Evolutionary conservation across 2,329 filamentous ascomycete species (phyloP).

Genomic region (Knoxdaviesia capensis): DNA sequence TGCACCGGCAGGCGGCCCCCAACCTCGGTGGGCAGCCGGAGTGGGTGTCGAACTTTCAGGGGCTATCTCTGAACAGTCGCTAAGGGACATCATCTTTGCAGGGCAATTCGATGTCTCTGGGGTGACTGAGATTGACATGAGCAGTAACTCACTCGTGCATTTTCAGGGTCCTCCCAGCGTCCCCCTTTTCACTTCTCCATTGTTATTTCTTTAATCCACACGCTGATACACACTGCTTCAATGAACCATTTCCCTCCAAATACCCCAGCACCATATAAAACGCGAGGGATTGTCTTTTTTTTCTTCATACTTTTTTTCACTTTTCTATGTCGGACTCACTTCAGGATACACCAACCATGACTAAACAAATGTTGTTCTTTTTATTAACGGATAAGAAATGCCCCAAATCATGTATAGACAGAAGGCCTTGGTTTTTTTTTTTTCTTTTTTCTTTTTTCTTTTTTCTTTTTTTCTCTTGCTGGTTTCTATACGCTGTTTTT

Average conservation of each 20-base stretch:
- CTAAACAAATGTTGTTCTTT: neutral
- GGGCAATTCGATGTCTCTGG: too few relatives aligned
- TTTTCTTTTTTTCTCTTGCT: neutral
- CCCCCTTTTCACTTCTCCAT: neutral
- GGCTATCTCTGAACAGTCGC: conserved; percentile 49
- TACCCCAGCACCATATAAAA: conserved; percentile 2
- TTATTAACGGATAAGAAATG: neutral
- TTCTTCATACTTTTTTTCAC: neutral
- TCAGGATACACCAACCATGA: neutral
- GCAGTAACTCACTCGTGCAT: neutral
- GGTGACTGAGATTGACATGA: too few relatives aligned
- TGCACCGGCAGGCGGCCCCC: too few relatives aligned
- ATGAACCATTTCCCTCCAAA: neutral
- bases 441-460: conserved; percentile 3
- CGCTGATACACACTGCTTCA: too few relatives aligned
- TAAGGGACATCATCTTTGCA: conserved; percentile 10
- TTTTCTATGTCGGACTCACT: conserved; percentile 1
- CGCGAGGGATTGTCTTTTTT: conserved; percentile 1
- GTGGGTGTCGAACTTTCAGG: conserved; percentile 46
- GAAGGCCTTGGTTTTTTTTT: neutral
- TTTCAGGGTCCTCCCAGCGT: neutral
- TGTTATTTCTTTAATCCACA: neutral
- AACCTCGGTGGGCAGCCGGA: conserved; percentile 22
- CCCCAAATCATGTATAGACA: neutral
- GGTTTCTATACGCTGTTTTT: neutral